Percentiles rank a stretch among this genome's conserved stretches.
Evolutionary conservation across 2,329 filamentous ascomycete genomes (phyloP).

Genomic region (Diplocarpon rosae): DNA sequence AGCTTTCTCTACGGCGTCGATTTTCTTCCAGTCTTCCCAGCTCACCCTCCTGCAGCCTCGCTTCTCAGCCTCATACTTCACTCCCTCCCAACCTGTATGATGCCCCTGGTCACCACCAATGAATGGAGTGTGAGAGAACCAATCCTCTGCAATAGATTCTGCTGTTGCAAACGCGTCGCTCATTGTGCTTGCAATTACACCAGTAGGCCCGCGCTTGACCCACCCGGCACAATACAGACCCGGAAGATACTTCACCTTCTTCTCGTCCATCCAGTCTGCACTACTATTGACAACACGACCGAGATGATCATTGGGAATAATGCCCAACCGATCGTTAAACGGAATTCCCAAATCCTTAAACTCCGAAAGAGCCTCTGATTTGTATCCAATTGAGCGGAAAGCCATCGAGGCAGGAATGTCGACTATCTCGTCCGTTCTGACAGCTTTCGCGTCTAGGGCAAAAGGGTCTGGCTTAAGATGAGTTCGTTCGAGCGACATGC

Average conservation of each 20-base stretch:
- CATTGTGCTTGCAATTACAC: slow-evolving; percentile 95
- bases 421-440: slow-evolving; percentile 37
- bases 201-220: slow-evolving; percentile 91
- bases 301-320: slow-evolving; percentile 71
- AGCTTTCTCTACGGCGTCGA: slow-evolving; percentile 66
- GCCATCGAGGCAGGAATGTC: slow-evolving; percentile 57
- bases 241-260: slow-evolving; percentile 32
- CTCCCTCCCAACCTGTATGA: slow-evolving; percentile 63
- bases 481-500: slow-evolving; percentile 57
- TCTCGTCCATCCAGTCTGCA: slow-evolving; percentile 5
- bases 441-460: slow-evolving; percentile 39
- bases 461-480: slow-evolving; percentile 42
- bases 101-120: slow-evolving; percentile 33
- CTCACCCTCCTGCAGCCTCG: slow-evolving; percentile 52
- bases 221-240: slow-evolving; percentile 91
- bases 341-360: slow-evolving; percentile 63
- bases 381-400: slow-evolving; percentile 94
- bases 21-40: slow-evolving; percentile 80
- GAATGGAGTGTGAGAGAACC: slow-evolving; percentile 40
- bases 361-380: slow-evolving; percentile 65
- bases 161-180: slow-evolving; percentile 84
- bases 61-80: slow-evolving; percentile 48
- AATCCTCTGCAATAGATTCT: slow-evolving; percentile 74
- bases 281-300: slow-evolving; percentile 51
- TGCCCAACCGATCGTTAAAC: slow-evolving; percentile 64